phyloP scores from a whole-genome alignment of 495 filamentous ascomycete genomes.

The Durotheca rogersii region DNA sequence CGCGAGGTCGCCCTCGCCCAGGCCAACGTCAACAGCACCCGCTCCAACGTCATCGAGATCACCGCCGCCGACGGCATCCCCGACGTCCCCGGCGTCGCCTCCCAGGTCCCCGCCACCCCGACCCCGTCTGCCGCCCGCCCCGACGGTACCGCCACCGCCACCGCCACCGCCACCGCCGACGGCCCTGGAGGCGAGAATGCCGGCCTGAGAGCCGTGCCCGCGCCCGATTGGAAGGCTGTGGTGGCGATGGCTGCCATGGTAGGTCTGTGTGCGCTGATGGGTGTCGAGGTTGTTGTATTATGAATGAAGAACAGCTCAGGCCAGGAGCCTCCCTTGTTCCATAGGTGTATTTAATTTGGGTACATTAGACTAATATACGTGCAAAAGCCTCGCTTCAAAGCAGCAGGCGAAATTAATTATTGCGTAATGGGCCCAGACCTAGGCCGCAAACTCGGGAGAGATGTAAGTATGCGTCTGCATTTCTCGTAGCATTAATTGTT shows the following conservation, averaged over 20 bases:
- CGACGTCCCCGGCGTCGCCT: conserved; percentile 39
- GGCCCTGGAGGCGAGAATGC: conserved; percentile 10
- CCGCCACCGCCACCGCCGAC: conserved; percentile 7
- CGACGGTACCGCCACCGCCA: conserved; percentile 3
- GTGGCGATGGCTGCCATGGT: conserved; percentile 23
- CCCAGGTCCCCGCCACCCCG: conserved; percentile 20
- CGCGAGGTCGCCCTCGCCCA: conserved; percentile 84
- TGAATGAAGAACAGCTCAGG: conserved; percentile 6
- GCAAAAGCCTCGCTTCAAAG: no score
- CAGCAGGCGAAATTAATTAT: no score
- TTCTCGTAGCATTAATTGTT: no score
- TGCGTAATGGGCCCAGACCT: no score
- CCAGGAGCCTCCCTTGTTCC: neutral
- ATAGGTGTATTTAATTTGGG: neutral
- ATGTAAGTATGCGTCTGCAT: no score
- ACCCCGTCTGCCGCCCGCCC: no score
- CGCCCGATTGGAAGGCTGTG: conserved; percentile 22
- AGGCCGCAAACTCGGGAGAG: no score
- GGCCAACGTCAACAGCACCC: conserved; percentile 75
- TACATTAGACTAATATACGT: no score
- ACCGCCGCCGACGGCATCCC: conserved; percentile 42
- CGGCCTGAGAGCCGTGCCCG: conserved; percentile 16
- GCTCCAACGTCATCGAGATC: conserved; percentile 50
- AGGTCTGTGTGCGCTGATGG: conserved; percentile 29
- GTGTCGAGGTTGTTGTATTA: conserved; percentile 28